Evolutionary conservation across 2,329 filamentous ascomycete species (phyloP).

Genomic region (Periconia sp.): DNA sequence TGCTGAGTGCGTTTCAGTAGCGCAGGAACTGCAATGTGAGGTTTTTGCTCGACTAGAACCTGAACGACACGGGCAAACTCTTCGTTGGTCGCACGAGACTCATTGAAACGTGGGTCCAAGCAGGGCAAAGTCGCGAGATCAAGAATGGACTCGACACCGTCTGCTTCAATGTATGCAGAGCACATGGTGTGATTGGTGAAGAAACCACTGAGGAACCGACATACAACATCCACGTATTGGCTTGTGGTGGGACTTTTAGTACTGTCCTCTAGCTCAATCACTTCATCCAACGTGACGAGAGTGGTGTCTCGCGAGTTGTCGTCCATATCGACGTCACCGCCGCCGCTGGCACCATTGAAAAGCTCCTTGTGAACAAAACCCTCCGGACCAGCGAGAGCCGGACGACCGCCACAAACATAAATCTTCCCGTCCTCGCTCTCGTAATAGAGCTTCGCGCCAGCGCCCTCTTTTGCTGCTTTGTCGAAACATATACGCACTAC

Average conservation of each 20-base stretch:
- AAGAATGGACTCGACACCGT: slow-evolving; percentile 80
- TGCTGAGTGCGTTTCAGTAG: slow-evolving; percentile 73
- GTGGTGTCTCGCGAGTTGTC: slow-evolving; percentile 19
- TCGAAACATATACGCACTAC: slow-evolving; percentile 73
- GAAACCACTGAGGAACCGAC: slow-evolving; percentile 77
- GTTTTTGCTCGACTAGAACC: slow-evolving; percentile 76
- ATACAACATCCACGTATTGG: slow-evolving; percentile 73
- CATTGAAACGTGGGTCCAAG: slow-evolving; percentile 72
- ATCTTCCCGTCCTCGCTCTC: slow-evolving; percentile 60
- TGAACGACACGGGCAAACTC: slow-evolving; percentile 74
- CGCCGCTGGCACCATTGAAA: slow-evolving; percentile 13
- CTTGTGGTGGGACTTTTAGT: slow-evolving; percentile 56
- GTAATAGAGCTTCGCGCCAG: slow-evolving; percentile 78
- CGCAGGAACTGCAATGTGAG: slow-evolving; percentile 79
- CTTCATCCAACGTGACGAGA: slow-evolving; percentile 36
- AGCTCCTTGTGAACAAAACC: slow-evolving; percentile 18
- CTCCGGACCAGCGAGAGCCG: slow-evolving; percentile 48
- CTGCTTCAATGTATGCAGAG: slow-evolving; percentile 71
- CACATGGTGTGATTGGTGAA: slow-evolving; percentile 74
- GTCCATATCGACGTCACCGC: slow-evolving; percentile 67
- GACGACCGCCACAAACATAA: slow-evolving; percentile 60
- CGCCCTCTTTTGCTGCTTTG: slow-evolving; percentile 68
- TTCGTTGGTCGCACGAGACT: slow-evolving; percentile 61
- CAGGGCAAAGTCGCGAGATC: slow-evolving; percentile 83
- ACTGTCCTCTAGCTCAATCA: slow-evolving; percentile 54